Evolutionary conservation across 2,329 filamentous ascomycete genomes (phyloP), one percentile per base, ranked within the genome.

Genomic region (Aspergillus hiratsukae): DNA sequence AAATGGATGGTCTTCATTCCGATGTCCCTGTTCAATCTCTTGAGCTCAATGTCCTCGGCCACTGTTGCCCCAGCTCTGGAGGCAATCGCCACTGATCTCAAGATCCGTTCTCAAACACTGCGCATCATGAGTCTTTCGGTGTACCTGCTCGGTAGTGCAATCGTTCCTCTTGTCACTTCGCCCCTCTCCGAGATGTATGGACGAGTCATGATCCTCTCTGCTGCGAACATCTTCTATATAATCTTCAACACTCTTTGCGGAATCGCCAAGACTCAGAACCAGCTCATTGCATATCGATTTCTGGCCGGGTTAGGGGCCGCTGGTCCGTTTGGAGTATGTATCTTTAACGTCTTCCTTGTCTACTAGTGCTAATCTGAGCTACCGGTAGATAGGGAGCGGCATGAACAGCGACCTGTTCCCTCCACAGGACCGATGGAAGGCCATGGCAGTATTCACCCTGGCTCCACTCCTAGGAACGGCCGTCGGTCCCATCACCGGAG

Each of bases 381-480:
- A 11, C 27, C 41, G 29, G 28, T 51, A 75, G 72, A 67, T 80
- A 29, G 78, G 77, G 29, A 75, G 76, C 9, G 79, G 80, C 31
- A 75, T 82, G 9, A 66, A 81, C 4, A 78, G 78, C 54, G 86
- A 88, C 64, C 77, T 81, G n/a, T 87, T 83, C 73, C 71, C 69
- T 7, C 74, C 85, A 0, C 84, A 87, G 62, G 77, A 88, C 67
- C 80, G 86, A 60, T 86, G 86, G 2, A 80, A 78, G 57, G 82
- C 85, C 2, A 82, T 87, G 56, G 80, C 80, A 1, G 78, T 87
- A 27, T 88, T 87, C 71, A 82, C 76, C 49, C 75, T 88, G 1
- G 81, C 80, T 1, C 86, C 86, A 0, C 75, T 89, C 0, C 77
- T 89, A 0, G 87, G 86, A 0, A 85, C 86, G 1, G 83, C 83